Evolutionary conservation across 176 grass and related monocot genomes (phyloP), one percentile per base, ranked within the genome.

Genomic region (Puccinellia tenuiflora): DNA sequence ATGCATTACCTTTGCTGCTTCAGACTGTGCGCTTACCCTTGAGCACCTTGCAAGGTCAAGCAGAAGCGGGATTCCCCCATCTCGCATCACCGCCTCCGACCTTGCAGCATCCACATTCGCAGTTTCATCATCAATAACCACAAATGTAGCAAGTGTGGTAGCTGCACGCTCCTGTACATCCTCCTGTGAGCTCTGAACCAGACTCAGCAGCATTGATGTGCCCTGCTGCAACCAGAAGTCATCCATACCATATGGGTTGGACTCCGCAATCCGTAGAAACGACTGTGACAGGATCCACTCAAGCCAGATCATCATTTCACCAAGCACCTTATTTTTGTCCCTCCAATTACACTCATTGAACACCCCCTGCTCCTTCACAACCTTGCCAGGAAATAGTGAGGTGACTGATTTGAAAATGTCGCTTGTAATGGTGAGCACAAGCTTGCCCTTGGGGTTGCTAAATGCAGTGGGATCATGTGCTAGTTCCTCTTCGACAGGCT

Each of bases 141-240:
- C 97, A 87, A 99, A 99, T 18, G 91, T 99, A 26, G 97, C 97
- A 83, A 99, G 78, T 1, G 91, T 90, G 13, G 91, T 96, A 51
- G 97, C 97, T 25, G 97, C 91, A n/a, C 90, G 88, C 73, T 99
- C 97, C 74, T 99, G 97, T 57, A 96, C 93, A 68, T 96, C 91
- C 78, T 96, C 91, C 85, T 99, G 97, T 20, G 83, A 81, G 65
- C 93, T 96, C 75, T 83, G 96, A 57, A 90, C 69, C 75, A 99
- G 78, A 79, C 78, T 96, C 39, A 99, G 86, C 62, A 99, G 89
- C 68, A 99, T 69, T 65, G 88, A 9, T 12, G 93, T 84, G 68
- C 97, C 97, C 85, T 99, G 91, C 42, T 87, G 89, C 84, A 94
- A 66, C 97, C 97, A 99, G 87, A 99, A 99, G 20, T 90, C 80